Conservation (phyloP, 2,329 filamentous ascomycete genomes). For the Calonectria hawksworthii region DNA sequence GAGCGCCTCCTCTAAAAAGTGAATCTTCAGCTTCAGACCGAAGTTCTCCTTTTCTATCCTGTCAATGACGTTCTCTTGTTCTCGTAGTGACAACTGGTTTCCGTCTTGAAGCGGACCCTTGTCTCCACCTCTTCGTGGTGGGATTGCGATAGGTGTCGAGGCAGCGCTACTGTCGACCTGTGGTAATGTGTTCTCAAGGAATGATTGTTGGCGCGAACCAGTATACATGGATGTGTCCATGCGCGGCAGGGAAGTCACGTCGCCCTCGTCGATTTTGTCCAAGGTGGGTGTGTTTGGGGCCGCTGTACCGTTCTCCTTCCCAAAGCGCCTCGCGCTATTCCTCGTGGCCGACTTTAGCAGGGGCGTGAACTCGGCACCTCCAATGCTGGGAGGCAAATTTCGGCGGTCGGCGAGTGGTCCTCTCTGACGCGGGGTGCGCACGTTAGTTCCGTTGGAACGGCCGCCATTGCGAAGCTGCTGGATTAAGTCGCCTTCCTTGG, state of each 20-base stretch:
- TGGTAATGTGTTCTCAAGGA: slow-evolving; percentile 79
- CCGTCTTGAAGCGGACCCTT: slow-evolving; percentile 84
- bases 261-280: slow-evolving; percentile 76
- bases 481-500: slow-evolving; percentile 77
- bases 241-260: slow-evolving; percentile 80
- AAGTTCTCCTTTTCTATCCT: slow-evolving; percentile 99
- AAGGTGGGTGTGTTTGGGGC: slow-evolving; percentile 78
- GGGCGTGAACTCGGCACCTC: slow-evolving; percentile 90
- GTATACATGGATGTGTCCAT: slow-evolving; percentile 81
- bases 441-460: slow-evolving; percentile 66
- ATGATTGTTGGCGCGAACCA: slow-evolving; percentile 74
- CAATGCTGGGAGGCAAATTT: slow-evolving; percentile 76
- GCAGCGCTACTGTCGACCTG: slow-evolving; percentile 84
- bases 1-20: slow-evolving; percentile 93
- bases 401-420: slow-evolving; percentile 79
- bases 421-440: slow-evolving; percentile 81
- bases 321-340: slow-evolving; percentile 77
- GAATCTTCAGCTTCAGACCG: slow-evolving; percentile 94
- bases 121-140: slow-evolving; percentile 73
- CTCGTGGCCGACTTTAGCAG: slow-evolving; percentile 85
- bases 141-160: slow-evolving; percentile 83
- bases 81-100: slow-evolving; percentile 90
- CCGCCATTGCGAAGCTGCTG: slow-evolving; percentile 81
- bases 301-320: slow-evolving; percentile 73
- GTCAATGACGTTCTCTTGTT: slow-evolving; percentile 96